Percentiles rank a stretch among this genome's conserved stretches.
phyloP scores from a whole-genome alignment of 1,284 basidiomycete genomes.

The Gomphus bonarii region DNA sequence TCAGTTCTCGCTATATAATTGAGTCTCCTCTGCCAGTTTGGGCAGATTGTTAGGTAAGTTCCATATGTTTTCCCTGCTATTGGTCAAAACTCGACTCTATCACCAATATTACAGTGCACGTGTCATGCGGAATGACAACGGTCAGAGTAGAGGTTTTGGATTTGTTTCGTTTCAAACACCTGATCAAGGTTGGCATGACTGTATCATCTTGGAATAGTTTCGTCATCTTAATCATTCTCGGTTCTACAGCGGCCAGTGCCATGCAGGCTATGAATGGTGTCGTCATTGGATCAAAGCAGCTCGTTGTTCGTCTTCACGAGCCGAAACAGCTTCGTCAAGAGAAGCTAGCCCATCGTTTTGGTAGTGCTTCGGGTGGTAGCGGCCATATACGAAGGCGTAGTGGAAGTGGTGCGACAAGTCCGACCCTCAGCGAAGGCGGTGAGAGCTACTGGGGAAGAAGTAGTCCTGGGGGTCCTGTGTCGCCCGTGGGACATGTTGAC shows the following conservation, averaged over 20 bases:
- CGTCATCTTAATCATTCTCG: background rate
- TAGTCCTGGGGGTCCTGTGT: slow-evolving; percentile 56
- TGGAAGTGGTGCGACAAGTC: slow-evolving; percentile 71
- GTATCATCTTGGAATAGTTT: background rate
- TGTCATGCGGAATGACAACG: slow-evolving; percentile 84
- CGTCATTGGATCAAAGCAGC: slow-evolving; percentile 60
- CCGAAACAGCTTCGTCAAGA: slow-evolving; percentile 83
- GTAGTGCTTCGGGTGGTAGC: slow-evolving; percentile 7
- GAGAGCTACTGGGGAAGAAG: slow-evolving; percentile 62
- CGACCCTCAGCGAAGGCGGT: slow-evolving; percentile 68
- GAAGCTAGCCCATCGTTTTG: slow-evolving; percentile 73
- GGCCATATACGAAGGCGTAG: slow-evolving; percentile 27
- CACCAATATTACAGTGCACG: slow-evolving; percentile 50
- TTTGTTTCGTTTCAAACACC: slow-evolving; percentile 86
- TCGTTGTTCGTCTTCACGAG: slow-evolving; percentile 82
- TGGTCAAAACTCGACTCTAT: background rate
- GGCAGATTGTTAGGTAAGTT: slow-evolving; percentile 72
- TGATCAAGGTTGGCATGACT: slow-evolving; percentile 53
- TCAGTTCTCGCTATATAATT: background rate
- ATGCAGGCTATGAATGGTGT: slow-evolving; percentile 74
- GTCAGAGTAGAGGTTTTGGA: slow-evolving; percentile 86
- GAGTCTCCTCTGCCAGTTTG: slow-evolving; percentile 40
- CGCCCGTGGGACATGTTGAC: slow-evolving; percentile 48
- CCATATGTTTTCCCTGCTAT: slow-evolving; percentile 9
- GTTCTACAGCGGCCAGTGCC: slow-evolving; percentile 48